Base-by-base conservation (phyloP, 1,284 basidiomycete species). In the Ustilago loliicola region DNA sequence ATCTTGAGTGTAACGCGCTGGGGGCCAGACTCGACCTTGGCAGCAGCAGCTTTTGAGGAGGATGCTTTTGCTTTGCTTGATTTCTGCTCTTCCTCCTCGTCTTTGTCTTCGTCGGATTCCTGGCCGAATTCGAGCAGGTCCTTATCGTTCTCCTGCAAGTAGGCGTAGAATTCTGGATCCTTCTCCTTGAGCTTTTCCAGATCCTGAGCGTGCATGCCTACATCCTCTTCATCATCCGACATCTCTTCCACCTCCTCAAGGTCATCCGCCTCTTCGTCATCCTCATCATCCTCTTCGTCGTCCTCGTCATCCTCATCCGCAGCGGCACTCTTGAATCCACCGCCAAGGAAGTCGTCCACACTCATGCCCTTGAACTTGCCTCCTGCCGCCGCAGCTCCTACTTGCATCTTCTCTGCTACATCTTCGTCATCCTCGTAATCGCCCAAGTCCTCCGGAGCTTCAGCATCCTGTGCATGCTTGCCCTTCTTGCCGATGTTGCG, bases 81-180 rank as follows among this genome's bases (percentile, higher is more conserved):
- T 25, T 17, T 51, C n/a, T 29, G 38, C 36, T 59, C 67, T n/a
- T 77, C 64, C 6, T 71, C 84, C 0, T 79, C 87, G 23, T 72
- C 61, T 2, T 75, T 87, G 13, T 86, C 84, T 10, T 83, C 83
- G 66, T 84, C 87, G 19, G 81, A 83, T 42, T 91, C 88, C 38
- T 79, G 66, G 19, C 79, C 84, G 85, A 99, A 99, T 2, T 94
- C 89, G 7, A 99, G 89, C 34, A 99, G 88, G 61, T 95, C 94
- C 64, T 90, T 89, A 87, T 99, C 96, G 85, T 99, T 96, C 87
- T 98, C 94, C 88, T 97, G 92, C 8, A 99, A 89, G 85, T 97
- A 99, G 87, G 97, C 95, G 92, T 91, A 99, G 88, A 99, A 99
- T 83, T 98, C 96, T 21, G 96, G 96, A 86, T 99, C 97, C 87